Base-by-base conservation (phyloP, 2,329 filamentous ascomycete genomes). In the Cadophora sp. region DNA sequence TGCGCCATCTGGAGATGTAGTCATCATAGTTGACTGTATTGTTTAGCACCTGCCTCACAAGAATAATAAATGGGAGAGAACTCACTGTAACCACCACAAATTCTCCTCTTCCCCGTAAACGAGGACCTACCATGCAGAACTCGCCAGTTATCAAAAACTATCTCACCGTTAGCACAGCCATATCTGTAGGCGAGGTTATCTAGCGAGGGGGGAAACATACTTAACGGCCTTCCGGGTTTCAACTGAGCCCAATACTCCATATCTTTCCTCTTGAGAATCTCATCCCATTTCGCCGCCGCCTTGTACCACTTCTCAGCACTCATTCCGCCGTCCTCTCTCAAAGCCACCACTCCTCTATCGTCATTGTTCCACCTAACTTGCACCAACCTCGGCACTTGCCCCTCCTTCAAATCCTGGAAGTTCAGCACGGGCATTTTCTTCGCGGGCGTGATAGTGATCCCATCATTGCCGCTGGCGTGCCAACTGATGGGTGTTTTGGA, bases 101-200 rank as follows among this genome's bases (percentile, higher is more conserved):
- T 92, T 72, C 94, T 89, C 72, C 96, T 84, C 76, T 91, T 88
- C 1, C 96, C 96, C 6, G 89, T 91, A 75, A 98, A 99, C 0
- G 87, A 87, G 61, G 89, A 89, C 73, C 96, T 84, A 0, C 95
- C 96, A 79, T 99, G 96, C 73, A 98, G 81, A 41, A 97, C 91
- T 67, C 96, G 87, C 94, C 95, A 97, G 76, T 99, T 98, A 77
- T 99, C 93, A 78, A 99, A 97, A 56, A 98, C 91, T 92, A 73
- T 13, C 11, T 1, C 27, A 53, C 58, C 5, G 14, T 67, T 39
- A 66, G 59, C 16, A 5, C 3, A 27, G 18, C 9, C 13, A 8
- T 30, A 33, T 18, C n/a, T 20, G 20, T 4, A 41, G 8, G 36
- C 3, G 9, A 22, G 27, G 24, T 18, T n/a, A 11, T n/a, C 2